Evolutionary conservation across 371 early-diverging fungal genomes (phyloP).

Genomic region (Nematocida parisii): DNA sequence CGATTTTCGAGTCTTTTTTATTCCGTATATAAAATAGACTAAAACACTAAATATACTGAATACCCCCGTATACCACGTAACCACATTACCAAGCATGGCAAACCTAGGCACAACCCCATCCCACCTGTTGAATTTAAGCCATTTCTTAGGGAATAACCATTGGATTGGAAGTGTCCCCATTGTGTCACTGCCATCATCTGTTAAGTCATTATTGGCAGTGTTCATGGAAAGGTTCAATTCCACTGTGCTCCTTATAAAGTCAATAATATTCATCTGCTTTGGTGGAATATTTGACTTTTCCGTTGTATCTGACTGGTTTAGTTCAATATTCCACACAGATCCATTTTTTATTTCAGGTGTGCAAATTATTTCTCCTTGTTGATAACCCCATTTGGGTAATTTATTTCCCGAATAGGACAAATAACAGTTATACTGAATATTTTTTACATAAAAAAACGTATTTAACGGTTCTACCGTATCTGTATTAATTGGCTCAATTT

Average conservation of each 20-base stretch:
- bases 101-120: slow-evolving; percentile 80
- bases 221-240: slow-evolving; percentile 94
- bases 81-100: slow-evolving; percentile 88
- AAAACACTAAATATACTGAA: slow-evolving; percentile 71
- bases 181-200: slow-evolving; percentile 84
- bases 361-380: slow-evolving; percentile 87
- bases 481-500: slow-evolving; percentile 58
- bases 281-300: slow-evolving; percentile 58
- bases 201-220: slow-evolving; percentile 89
- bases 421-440: slow-evolving; percentile 76
- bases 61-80: slow-evolving; percentile 84
- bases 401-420: slow-evolving; percentile 76
- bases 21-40: slow-evolving; percentile 42
- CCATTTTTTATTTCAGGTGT: slow-evolving; percentile 73
- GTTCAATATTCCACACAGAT: slow-evolving; percentile 91
- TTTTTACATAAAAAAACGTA: slow-evolving; percentile 81
- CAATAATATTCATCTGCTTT: slow-evolving; percentile 71
- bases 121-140: slow-evolving; percentile 94
- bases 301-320: slow-evolving; percentile 71
- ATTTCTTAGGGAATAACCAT: slow-evolving; percentile 85
- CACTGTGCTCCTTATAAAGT: slow-evolving; percentile 79
- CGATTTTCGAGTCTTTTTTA: slow-evolving; percentile 32
- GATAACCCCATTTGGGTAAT: slow-evolving; percentile 95
- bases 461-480: slow-evolving; percentile 73
- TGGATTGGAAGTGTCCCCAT: slow-evolving; percentile 82